Conservation (phyloP, 1,139 yeast genomes). For the Scheffersomyces lignicola region DNA sequence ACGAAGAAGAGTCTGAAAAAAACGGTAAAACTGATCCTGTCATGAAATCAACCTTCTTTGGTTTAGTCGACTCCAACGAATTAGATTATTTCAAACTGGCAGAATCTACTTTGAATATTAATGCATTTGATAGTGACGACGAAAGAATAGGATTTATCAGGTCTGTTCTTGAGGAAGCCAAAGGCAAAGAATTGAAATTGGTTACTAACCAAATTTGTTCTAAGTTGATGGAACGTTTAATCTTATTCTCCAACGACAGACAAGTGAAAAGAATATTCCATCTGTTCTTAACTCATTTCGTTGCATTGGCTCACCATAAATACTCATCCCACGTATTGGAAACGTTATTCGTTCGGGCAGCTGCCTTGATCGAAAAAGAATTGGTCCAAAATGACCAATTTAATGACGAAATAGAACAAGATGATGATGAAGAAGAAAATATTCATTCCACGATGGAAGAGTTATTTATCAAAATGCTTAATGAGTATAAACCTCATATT, state of each 20-base stretch:
- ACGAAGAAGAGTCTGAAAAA: conserved; percentile 13
- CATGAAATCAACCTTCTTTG: conserved; percentile 57
- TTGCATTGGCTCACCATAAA: conserved; percentile 78
- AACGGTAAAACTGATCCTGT: conserved; percentile 10
- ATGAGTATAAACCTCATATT: conserved; percentile 65
- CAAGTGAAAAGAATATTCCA: conserved; percentile 68
- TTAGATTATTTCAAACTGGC: conserved; percentile 91
- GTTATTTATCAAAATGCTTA: conserved; percentile 60
- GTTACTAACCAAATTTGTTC: conserved; percentile 96
- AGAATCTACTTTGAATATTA: conserved; percentile 78
- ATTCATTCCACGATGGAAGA: conserved; percentile 48
- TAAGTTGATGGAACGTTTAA: conserved; percentile 82
- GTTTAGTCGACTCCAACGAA: conserved; percentile 81
- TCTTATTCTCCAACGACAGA: conserved; percentile 61
- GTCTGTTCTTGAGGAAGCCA: conserved; percentile 81
- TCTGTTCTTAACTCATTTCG: conserved; percentile 70
- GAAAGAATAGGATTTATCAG: conserved; percentile 72
- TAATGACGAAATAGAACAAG: conserved; percentile 27
- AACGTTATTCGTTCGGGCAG: conserved; percentile 74
- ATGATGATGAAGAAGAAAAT: conserved; percentile 33
- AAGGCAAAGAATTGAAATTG: conserved; percentile 86
- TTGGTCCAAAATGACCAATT: conserved; percentile 37
- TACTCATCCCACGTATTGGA: conserved; percentile 94
- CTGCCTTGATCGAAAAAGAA: conserved; percentile 77
- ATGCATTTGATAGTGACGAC: conserved; percentile 74